phyloP scores from a whole-genome alignment of 2,329 filamentous ascomycete genomes.

The Epichloe gansuensis region DNA sequence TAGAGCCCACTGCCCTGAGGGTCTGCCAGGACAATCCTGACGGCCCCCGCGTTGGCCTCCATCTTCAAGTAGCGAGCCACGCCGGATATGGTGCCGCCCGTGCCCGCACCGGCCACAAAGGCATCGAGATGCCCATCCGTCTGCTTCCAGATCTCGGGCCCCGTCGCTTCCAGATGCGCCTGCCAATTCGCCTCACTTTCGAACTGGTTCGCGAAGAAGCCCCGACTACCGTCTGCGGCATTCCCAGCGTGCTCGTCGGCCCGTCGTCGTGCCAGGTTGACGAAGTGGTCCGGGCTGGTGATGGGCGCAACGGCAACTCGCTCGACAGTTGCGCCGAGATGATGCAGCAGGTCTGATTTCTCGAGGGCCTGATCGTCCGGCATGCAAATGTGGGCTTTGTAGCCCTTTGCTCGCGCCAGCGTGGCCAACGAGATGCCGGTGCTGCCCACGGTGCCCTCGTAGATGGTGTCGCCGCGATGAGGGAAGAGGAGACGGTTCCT shows the following conservation, averaged over 20 bases:
- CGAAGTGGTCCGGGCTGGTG: slow-evolving; percentile 85
- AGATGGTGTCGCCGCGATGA: slow-evolving; percentile 81
- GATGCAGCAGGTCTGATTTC: slow-evolving; percentile 78
- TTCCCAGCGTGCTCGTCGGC: slow-evolving; percentile 60
- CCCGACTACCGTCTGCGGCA: slow-evolving; percentile 48
- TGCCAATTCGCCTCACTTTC: slow-evolving; percentile 82
- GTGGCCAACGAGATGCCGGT: slow-evolving; percentile 92
- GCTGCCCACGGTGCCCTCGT: slow-evolving; percentile 93
- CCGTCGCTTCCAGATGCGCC: slow-evolving; percentile 72
- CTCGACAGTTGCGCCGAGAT: slow-evolving; percentile 87
- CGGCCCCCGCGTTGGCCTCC: slow-evolving; percentile 38
- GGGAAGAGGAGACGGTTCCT: slow-evolving; percentile 62
- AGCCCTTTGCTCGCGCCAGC: slow-evolving; percentile 76
- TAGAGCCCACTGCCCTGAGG: slow-evolving; percentile 89
- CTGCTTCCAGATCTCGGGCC: slow-evolving; percentile 79
- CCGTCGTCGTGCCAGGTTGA: slow-evolving; percentile 73
- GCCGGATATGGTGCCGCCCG: slow-evolving; percentile 84
- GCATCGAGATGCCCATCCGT: slow-evolving; percentile 64
- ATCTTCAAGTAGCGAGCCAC: slow-evolving; percentile 77
- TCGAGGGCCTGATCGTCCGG: slow-evolving; percentile 80
- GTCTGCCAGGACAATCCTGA: slow-evolving; percentile 76
- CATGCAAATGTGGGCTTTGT: slow-evolving; percentile 94
- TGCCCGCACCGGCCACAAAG: slow-evolving; percentile 88
- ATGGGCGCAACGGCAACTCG: slow-evolving; percentile 85
- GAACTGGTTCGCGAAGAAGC: slow-evolving; percentile 95